Evolutionary conservation across 352 stramenopile genomes (phyloP).

Genomic region (Phytophthora litchii): DNA sequence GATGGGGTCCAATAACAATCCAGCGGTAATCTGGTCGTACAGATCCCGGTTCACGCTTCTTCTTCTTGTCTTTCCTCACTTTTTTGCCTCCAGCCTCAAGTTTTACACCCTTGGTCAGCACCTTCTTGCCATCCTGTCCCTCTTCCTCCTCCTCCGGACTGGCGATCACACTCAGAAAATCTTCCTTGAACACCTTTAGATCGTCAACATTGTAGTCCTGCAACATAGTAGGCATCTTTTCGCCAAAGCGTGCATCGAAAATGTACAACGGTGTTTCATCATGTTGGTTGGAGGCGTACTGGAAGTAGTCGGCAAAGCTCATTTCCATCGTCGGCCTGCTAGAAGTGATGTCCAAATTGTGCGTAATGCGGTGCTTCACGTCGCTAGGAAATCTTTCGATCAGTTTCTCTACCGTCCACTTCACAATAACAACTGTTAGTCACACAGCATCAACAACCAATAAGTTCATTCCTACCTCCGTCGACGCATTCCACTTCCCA

Average conservation of each 20-base stretch:
- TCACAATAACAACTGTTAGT: conserved; percentile 11
- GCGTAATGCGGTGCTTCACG: conserved; percentile 66
- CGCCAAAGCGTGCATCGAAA: conserved; percentile 83
- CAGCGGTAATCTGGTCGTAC: conserved; percentile 78
- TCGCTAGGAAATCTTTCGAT: conserved; percentile 51
- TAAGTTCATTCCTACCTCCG: conserved; percentile 40
- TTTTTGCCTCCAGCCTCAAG: conserved; percentile 45
- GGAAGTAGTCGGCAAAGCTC: conserved; percentile 75
- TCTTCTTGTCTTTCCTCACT: conserved; percentile 45
- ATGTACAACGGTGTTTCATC: conserved; percentile 91
- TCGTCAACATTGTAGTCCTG: conserved; percentile 68
- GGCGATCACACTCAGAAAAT: conserved; percentile 59
- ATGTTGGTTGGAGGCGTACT: conserved; percentile 67
- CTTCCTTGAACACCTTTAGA: conserved; percentile 78
- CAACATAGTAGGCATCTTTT: conserved; percentile 78
- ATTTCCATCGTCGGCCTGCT: conserved; percentile 67
- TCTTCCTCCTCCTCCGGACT: conserved; percentile 32
- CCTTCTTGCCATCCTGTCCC: conserved; percentile 12
- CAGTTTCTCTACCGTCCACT: conserved; percentile 82
- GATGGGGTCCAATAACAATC: conserved; percentile 83
- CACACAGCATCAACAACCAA: conserved; percentile 1
- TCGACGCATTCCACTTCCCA: conserved; percentile 70
- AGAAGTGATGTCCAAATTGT: conserved; percentile 80
- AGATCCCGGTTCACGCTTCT: conserved; percentile 35
- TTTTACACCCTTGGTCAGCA: conserved; percentile 29